These are phyloP conservation scores for Vaccinium corymbosum DNA, from an alignment of 148 eudicot species.

Conservation along the genomic window DNA sequence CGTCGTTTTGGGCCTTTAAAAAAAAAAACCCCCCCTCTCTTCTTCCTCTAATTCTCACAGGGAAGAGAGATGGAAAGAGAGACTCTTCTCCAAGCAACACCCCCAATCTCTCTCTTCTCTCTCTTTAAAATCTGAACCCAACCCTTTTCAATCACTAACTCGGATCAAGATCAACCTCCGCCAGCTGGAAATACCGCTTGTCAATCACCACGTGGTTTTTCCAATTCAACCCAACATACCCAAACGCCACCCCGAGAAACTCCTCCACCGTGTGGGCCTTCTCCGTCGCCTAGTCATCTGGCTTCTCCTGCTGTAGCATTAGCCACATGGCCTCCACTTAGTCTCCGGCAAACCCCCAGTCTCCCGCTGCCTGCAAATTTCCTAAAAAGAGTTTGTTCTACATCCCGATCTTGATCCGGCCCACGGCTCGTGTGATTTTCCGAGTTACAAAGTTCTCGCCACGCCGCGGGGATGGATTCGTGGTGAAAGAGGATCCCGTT, in stretches of 20 bases:
- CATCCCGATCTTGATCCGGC: constrained; percentile 81
- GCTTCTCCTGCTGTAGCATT: constrained; percentile 98
- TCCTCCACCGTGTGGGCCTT: constrained; percentile 91
- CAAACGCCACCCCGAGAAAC: constrained; percentile 76
- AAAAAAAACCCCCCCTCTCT: too few species aligned
- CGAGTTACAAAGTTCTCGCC: too few species aligned
- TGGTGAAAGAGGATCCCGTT: too few species aligned
- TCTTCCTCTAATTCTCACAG: too few species aligned
- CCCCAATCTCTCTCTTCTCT: too few species aligned
- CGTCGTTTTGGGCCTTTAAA: too few species aligned
- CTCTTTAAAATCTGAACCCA: too few species aligned
- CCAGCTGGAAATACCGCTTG: constrained; percentile 81
- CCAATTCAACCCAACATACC: constrained; percentile 84
- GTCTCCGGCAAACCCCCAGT: constrained; percentile 97
- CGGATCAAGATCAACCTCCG: constrained; percentile 96
- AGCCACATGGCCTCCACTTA: constrained; percentile 99
- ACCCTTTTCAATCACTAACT: too few species aligned
- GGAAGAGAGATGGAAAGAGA: too few species aligned
- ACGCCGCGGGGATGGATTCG: too few species aligned
- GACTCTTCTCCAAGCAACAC: too few species aligned
- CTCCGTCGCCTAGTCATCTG: constrained; percentile 92
- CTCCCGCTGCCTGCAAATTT: constrained; percentile 77
- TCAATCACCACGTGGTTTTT: constrained; percentile 79
- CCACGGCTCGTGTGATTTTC: constrained; percentile 91
- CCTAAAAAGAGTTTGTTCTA: constrained; percentile 87